Evolutionary conservation across 345 rosid species (phyloP).

Genomic region (Corchorus olitorius): DNA sequence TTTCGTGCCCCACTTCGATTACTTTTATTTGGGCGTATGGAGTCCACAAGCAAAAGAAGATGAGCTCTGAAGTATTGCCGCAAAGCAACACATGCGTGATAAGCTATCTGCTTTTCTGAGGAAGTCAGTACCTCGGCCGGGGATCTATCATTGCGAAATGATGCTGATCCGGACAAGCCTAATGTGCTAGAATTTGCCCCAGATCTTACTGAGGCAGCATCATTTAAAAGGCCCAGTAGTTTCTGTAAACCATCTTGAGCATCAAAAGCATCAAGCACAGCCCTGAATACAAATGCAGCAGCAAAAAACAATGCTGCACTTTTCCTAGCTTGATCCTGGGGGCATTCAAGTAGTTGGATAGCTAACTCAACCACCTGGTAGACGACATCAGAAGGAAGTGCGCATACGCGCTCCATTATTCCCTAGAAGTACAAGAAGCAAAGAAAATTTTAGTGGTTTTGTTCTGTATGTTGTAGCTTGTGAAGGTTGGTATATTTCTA

Average conservation of each 20-base stretch:
- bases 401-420: constrained; percentile 98
- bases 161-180: constrained; percentile 47
- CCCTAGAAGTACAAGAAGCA: constrained; percentile 51
- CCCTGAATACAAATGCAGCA: constrained; percentile 95
- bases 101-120: constrained; percentile 95
- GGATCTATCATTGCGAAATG: constrained; percentile 72
- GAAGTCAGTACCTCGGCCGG: constrained; percentile 86
- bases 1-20: constrained; percentile 70
- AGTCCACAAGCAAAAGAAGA: constrained; percentile 84
- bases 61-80: constrained; percentile 98
- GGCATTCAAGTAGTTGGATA: constrained; percentile 78
- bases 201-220: constrained; percentile 91
- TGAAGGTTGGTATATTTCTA: neutral
- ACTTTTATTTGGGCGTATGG: constrained; percentile 85
- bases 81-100: constrained; percentile 89
- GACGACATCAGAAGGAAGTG: constrained; percentile 82
- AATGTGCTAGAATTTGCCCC: constrained; percentile 69
- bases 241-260: constrained; percentile 84
- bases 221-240: constrained; percentile 69
- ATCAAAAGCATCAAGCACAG: constrained; percentile 97
- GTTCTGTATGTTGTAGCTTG: neutral
- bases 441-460: neutral
- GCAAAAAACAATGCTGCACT: constrained; percentile 93
- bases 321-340: constrained; percentile 91
- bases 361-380: constrained; percentile 86